phyloP scores from a whole-genome alignment of 371 early-diverging fungal genomes.

The Antonospora locustae region DNA sequence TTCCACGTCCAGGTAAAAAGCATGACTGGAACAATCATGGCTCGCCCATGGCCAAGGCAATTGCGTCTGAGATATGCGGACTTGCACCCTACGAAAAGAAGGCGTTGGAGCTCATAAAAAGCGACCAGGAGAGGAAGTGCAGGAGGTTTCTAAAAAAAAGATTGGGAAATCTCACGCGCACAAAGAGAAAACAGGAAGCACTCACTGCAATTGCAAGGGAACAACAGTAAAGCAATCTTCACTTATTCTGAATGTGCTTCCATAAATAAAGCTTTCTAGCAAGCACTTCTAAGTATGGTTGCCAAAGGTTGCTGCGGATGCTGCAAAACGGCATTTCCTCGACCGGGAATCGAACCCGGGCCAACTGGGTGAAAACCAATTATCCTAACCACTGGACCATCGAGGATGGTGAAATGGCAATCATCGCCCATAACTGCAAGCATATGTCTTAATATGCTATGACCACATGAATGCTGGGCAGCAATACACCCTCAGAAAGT shows the following conservation, averaged over 20 bases:
- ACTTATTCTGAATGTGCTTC: too few species aligned
- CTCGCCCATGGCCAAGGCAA: constrained; percentile 40
- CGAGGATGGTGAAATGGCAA: too few species aligned
- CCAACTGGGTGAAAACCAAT: background rate
- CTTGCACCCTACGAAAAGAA: constrained; percentile 54
- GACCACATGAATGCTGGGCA: too few species aligned
- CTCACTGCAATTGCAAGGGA: constrained; percentile 25
- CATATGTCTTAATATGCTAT: too few species aligned
- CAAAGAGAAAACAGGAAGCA: constrained; percentile 43
- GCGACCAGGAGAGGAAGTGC: constrained; percentile 49
- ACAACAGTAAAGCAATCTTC: constrained; percentile 9
- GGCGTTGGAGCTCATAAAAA: constrained; percentile 50
- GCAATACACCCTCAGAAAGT: too few species aligned
- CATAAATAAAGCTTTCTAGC: too few species aligned
- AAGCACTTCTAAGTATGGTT: too few species aligned
- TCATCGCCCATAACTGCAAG: too few species aligned
- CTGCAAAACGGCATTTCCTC: too few species aligned
- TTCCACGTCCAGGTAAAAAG: too few species aligned
- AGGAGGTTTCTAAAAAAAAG: constrained; percentile 53
- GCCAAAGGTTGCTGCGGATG: too few species aligned
- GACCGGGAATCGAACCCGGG: constrained; percentile 7
- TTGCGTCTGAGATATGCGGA: constrained; percentile 53
- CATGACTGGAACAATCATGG: too few species aligned
- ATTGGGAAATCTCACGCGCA: constrained; percentile 47
- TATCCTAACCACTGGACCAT: constrained; percentile 2